Percentiles rank a stretch among this genome's conserved stretches.
These are phyloP conservation scores for Colletotrichum truncatum DNA, from an alignment of 2,329 filamentous ascomycete genomes.

Conservation along the genomic window DNA sequence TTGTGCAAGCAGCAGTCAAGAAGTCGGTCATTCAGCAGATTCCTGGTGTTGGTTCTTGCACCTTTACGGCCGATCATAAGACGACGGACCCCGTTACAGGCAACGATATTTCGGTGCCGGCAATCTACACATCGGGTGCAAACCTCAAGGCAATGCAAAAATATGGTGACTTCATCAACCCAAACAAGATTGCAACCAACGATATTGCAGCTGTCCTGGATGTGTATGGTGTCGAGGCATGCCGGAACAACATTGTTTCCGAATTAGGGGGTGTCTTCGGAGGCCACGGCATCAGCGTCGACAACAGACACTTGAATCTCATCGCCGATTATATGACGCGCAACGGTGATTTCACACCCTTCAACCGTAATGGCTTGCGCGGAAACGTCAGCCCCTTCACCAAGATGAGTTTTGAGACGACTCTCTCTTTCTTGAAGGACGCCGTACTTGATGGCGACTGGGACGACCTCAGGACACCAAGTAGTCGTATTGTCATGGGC, in stretches of 20 bases:
- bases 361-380: constrained; percentile 89
- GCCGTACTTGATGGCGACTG: constrained; percentile 90
- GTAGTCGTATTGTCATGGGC: constrained; percentile 88
- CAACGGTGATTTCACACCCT: constrained; percentile 86
- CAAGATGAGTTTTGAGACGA: constrained; percentile 99
- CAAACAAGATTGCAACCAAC: constrained; percentile 88
- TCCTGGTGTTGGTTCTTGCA: constrained; percentile 77
- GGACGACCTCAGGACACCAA: constrained; percentile 88
- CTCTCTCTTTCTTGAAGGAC: constrained; percentile 90
- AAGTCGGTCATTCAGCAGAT: constrained; percentile 90
- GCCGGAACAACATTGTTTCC: constrained; percentile 83
- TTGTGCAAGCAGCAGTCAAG: constrained; percentile 84
- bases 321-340: constrained; percentile 99
- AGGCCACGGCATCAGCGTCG: constrained; percentile 91
- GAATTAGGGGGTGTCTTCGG: constrained; percentile 89
- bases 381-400: constrained; percentile 90
- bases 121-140: constrained; percentile 83
- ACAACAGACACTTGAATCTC: constrained; percentile 90
- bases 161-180: constrained; percentile 85
- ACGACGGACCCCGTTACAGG: constrained; percentile 56
- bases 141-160: constrained; percentile 93
- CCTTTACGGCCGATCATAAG: constrained; percentile 69
- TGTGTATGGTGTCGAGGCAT: constrained; percentile 93
- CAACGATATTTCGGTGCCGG: constrained; percentile 57
- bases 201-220: constrained; percentile 87